phyloP scores from a whole-genome alignment of 2,329 filamentous ascomycete genomes.

The Ophidiomyces ophidiicola region DNA sequence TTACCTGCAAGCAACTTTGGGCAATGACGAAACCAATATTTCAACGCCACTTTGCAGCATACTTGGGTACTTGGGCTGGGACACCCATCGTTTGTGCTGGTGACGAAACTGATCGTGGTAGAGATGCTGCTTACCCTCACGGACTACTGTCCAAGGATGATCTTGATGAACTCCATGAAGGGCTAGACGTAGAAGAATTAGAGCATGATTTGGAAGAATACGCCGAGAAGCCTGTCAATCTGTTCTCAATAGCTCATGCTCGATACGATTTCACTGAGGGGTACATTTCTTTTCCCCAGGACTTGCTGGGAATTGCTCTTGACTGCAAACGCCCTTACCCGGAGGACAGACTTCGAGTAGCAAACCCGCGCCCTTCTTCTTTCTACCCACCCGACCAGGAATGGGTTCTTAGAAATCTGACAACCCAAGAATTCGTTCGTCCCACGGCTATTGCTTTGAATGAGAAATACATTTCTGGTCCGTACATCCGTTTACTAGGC shows the following conservation, averaged over 20 bases:
- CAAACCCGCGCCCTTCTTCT: slow-evolving; percentile 14
- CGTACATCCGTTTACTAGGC: slow-evolving; percentile 20
- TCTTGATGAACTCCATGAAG: slow-evolving; percentile 15
- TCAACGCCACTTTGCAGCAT: slow-evolving; percentile 16
- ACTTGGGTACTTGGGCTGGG: slow-evolving; percentile 21
- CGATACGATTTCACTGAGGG: background rate
- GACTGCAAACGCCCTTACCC: slow-evolving; percentile 13
- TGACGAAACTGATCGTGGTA: slow-evolving; percentile 13
- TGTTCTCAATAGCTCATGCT: background rate
- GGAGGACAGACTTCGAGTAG: slow-evolving; percentile 15
- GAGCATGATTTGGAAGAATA: background rate
- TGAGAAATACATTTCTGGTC: slow-evolving; percentile 21
- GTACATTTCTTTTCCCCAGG: background rate
- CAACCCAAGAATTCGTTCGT: slow-evolving; percentile 24
- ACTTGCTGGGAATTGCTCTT: slow-evolving; percentile 7
- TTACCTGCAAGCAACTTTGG: slow-evolving; percentile 11
- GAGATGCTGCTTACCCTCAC: slow-evolving; percentile 12
- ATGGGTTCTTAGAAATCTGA: slow-evolving; percentile 27
- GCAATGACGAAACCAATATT: slow-evolving; percentile 11
- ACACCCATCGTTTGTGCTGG: slow-evolving; percentile 22
- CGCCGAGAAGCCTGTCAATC: slow-evolving; percentile 1
- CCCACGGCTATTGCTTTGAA: slow-evolving; percentile 21
- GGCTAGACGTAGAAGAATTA: slow-evolving; percentile 9
- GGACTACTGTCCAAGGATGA: slow-evolving; percentile 16
- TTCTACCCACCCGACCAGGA: slow-evolving; percentile 21